These are phyloP conservation scores for Hypoxylon sp. DNA, from an alignment of 2,329 filamentous ascomycete species.

Conservation along the genomic window DNA sequence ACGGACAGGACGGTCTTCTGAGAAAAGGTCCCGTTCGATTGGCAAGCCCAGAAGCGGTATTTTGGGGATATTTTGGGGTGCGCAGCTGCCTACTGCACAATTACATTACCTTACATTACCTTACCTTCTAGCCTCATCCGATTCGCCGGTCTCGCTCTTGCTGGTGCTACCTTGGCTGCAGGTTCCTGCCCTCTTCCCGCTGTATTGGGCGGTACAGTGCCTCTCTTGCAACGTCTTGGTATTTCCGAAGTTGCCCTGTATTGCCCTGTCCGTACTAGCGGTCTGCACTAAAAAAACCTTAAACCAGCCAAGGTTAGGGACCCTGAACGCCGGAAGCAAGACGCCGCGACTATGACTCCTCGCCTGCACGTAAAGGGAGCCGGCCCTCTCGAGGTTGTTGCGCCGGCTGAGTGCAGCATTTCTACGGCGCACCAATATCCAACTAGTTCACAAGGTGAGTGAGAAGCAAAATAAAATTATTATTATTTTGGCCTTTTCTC, in stretches of 20 bases:
- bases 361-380: conserved; percentile 44
- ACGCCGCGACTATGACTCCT: conserved; percentile 40
- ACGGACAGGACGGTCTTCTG: conserved; percentile 24
- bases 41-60: conserved; percentile 12
- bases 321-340: conserved; percentile 38
- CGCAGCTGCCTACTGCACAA: conserved; percentile 39
- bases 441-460: conserved; percentile 32
- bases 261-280: conserved; percentile 23
- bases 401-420: conserved; percentile 35
- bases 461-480: conserved; percentile 1
- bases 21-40: conserved; percentile 29
- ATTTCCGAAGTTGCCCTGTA: conserved; percentile 12
- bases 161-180: conserved; percentile 32
- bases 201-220: conserved; percentile 13
- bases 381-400: conserved; percentile 39
- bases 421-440: conserved; percentile 36
- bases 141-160: conserved; percentile 45
- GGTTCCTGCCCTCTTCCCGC: conserved; percentile 30
- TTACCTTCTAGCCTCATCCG: conserved; percentile 40
- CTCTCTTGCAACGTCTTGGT: conserved; percentile 22
- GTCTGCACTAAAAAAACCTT: conserved; percentile 45
- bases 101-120: conserved; percentile 40
- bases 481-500: conserved; percentile 12
- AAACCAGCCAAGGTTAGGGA: conserved; percentile 44
- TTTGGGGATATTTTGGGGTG: conserved; percentile 14